These are phyloP conservation scores for Aspergillus phoenicis DNA, from an alignment of 2,329 filamentous ascomycete species.

Conservation along the genomic window DNA sequence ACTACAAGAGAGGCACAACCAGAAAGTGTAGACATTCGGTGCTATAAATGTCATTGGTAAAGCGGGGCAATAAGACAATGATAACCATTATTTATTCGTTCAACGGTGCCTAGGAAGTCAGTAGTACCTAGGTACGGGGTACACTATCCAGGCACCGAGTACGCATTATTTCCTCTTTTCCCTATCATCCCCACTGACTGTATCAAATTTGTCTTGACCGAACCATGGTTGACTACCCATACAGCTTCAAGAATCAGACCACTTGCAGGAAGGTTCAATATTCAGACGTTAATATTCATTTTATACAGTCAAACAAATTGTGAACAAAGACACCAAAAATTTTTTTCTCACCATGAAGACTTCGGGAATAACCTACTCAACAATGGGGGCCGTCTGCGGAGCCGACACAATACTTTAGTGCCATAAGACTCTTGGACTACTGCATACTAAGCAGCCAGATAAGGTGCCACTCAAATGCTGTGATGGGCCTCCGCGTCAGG, in stretches of 20 bases:
- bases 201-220: slow-evolving; percentile 19
- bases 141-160: background rate
- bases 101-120: background rate
- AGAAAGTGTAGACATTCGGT: background rate
- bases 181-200: slow-evolving; percentile 21
- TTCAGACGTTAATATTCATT: background rate
- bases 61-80: background rate
- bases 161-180: slow-evolving; percentile 15
- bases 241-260: slow-evolving; percentile 7
- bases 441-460: slow-evolving; percentile 3
- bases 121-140: background rate
- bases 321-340: no score
- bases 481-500: slow-evolving; percentile 15
- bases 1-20: background rate
- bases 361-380: background rate
- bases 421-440: background rate
- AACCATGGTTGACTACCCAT: slow-evolving; percentile 19
- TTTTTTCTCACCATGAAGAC: no score
- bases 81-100: background rate
- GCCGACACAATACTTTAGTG: background rate
- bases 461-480: slow-evolving; percentile 11
- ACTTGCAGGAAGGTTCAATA: background rate
- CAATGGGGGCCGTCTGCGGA: background rate
- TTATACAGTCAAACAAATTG: no score
- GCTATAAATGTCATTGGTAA: background rate